Evolutionary conservation across 73 alveolate genomes (phyloP).

Genomic region (Loxodes magnus): DNA sequence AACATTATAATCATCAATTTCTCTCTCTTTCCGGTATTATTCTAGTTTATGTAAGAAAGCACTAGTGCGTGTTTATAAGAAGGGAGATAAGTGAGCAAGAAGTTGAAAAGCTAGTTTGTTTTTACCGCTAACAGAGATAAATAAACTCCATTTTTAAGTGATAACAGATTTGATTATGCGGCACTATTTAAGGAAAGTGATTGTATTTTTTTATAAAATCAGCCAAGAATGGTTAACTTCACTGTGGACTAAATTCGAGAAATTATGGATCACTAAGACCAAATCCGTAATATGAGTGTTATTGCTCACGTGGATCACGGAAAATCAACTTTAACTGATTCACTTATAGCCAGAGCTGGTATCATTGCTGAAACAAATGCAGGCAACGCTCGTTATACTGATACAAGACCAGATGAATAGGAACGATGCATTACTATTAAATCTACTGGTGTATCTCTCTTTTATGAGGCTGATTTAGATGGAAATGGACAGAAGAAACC

Average conservation of each 20-base stretch:
- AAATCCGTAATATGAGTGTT: slow-evolving; percentile 77
- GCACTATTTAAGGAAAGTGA: too few species aligned
- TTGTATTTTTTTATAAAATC: too few species aligned
- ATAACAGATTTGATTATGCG: too few species aligned
- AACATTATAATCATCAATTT: too few species aligned
- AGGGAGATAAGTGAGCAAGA: too few species aligned
- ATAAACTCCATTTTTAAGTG: too few species aligned
- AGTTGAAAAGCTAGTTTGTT: too few species aligned
- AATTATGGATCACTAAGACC: slow-evolving; percentile 51
- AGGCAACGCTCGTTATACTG: slow-evolving; percentile 50
- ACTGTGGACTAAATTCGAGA: slow-evolving; percentile 55
- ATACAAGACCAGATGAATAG: slow-evolving; percentile 59
- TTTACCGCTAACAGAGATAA: too few species aligned
- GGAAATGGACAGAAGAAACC: slow-evolving; percentile 18
- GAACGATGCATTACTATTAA: slow-evolving; percentile 85
- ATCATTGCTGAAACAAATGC: slow-evolving; percentile 46
- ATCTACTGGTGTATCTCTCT: slow-evolving; percentile 62
- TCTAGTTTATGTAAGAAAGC: too few species aligned
- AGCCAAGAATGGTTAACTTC: slow-evolving; percentile 61
- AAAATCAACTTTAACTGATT: slow-evolving; percentile 83
- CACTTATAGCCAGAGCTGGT: slow-evolving; percentile 62
- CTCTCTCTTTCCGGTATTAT: too few species aligned
- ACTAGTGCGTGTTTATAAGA: too few species aligned
- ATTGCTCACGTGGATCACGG: slow-evolving; percentile 90
- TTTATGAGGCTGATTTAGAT: slow-evolving; percentile 26